These are phyloP conservation scores for Fusarium sp. DNA, from an alignment of 2,329 filamentous ascomycete species.

Conservation along the genomic window DNA sequence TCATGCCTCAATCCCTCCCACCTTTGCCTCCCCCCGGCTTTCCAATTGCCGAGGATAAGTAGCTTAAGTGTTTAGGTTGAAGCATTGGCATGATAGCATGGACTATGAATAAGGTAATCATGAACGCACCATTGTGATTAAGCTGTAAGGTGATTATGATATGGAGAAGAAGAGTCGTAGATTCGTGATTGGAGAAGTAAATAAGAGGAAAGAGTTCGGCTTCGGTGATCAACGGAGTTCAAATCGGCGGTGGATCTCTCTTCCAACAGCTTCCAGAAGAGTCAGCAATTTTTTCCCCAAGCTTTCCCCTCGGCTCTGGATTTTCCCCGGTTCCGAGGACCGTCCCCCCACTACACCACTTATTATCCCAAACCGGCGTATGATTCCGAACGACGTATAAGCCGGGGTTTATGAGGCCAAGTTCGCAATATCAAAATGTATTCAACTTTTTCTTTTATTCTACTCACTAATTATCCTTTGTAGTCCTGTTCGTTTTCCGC, in stretches of 20 bases:
- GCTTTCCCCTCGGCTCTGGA: slow-evolving; percentile 45
- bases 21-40: background rate
- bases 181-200: slow-evolving; percentile 34
- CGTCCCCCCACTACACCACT: slow-evolving; percentile 13
- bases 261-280: slow-evolving; percentile 58
- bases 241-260: slow-evolving; percentile 50
- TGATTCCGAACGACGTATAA: slow-evolving; percentile 7
- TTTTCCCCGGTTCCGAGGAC: slow-evolving; percentile 53
- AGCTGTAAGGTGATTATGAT: slow-evolving; percentile 5
- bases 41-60: slow-evolving; percentile 42
- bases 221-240: slow-evolving; percentile 44
- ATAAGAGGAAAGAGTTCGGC: slow-evolving; percentile 31
- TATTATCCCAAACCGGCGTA: slow-evolving; percentile 16
- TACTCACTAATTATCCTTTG: background rate
- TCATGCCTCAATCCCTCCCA: slow-evolving; percentile 1
- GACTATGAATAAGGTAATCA: background rate
- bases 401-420: background rate
- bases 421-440: slow-evolving; percentile 1
- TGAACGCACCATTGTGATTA: slow-evolving; percentile 50
- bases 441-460: slow-evolving; percentile 20
- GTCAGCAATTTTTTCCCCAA: slow-evolving; percentile 53
- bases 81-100: slow-evolving; percentile 3
- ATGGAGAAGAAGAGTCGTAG: slow-evolving; percentile 32
- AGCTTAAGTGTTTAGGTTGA: slow-evolving; percentile 18
- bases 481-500: slow-evolving; percentile 8